phyloP scores from a whole-genome alignment of 345 rosid genomes.

The Camelina sativa region DNA sequence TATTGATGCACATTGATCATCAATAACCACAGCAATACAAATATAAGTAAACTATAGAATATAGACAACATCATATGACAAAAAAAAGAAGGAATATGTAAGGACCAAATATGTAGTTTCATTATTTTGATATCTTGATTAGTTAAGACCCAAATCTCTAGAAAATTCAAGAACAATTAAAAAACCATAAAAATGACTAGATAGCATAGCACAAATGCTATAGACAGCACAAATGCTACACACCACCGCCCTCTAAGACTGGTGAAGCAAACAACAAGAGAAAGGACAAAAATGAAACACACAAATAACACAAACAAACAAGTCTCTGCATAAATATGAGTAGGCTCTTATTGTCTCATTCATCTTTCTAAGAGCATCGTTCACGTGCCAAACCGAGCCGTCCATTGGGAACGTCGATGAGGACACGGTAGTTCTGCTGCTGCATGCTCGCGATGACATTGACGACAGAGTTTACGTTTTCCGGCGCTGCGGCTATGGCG shows the following conservation, averaged over 20 bases:
- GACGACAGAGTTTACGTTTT: constrained; percentile 80
- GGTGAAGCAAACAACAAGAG: constrained; percentile 30
- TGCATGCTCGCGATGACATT: constrained; percentile 95
- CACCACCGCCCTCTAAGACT: constrained; percentile 30
- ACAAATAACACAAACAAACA: constrained; percentile 38
- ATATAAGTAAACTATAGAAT: too few relatives aligned
- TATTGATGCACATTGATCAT: constrained; percentile 5
- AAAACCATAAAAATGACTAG: constrained; percentile 26
- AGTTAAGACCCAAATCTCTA: constrained; percentile 19
- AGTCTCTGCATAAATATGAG: constrained; percentile 37
- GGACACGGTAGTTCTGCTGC: constrained; percentile 86
- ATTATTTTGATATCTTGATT: neutral
- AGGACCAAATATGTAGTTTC: constrained; percentile 3
- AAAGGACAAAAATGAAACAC: constrained; percentile 33
- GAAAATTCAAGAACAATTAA: constrained; percentile 21
- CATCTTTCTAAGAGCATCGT: constrained; percentile 54
- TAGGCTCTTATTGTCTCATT: constrained; percentile 41
- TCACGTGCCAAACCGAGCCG: constrained; percentile 87
- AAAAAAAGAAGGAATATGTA: neutral
- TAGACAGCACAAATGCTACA: constrained; percentile 27
- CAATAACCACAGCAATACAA: too few relatives aligned
- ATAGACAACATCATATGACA: neutral
- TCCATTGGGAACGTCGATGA: constrained; percentile 78
- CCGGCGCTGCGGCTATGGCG: constrained; percentile 84
- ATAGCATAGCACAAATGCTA: constrained; percentile 5